phyloP scores from a whole-genome alignment of 805 yeast genomes.

The Hyphopichia homilentoma region DNA sequence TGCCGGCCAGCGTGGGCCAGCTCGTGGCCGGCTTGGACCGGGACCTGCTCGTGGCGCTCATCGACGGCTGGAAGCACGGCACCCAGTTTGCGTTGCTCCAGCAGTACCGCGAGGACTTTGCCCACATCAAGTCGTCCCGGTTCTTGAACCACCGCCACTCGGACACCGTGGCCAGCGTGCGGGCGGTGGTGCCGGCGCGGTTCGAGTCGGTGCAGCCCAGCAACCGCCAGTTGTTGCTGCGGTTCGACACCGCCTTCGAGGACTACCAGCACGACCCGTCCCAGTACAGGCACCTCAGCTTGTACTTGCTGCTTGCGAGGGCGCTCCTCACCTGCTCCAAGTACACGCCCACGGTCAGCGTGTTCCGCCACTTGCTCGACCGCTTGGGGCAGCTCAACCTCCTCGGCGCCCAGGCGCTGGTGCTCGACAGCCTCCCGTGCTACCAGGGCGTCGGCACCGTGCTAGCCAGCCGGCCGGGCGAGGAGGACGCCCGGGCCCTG shows the following conservation, averaged over 20 bases:
- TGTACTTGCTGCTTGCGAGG: constrained; percentile 9
- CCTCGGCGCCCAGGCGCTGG: constrained; percentile 23
- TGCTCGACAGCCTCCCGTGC: constrained; percentile 22
- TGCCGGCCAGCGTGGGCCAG: neutral
- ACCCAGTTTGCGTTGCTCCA: constrained; percentile 21
- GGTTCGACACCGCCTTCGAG: constrained; percentile 14
- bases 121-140: constrained; percentile 26
- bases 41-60: constrained; percentile 3
- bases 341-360: constrained; percentile 19
- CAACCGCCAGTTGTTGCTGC: constrained; percentile 17
- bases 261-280: constrained; percentile 7
- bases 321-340: constrained; percentile 8
- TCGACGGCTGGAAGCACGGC: constrained; percentile 8
- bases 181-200: constrained; percentile 7
- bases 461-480: constrained; percentile 13
- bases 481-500: neutral
- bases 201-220: constrained; percentile 10
- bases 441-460: constrained; percentile 17
- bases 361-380: constrained; percentile 23
- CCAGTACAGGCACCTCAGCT: constrained; percentile 8
- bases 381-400: constrained; percentile 18
- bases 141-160: constrained; percentile 29
- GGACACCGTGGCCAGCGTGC: constrained; percentile 20
- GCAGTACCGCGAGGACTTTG: constrained; percentile 19
- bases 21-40: neutral